Evolutionary conservation across 495 filamentous ascomycete genomes (phyloP).

Genomic region (Aspergillus biplanus): DNA sequence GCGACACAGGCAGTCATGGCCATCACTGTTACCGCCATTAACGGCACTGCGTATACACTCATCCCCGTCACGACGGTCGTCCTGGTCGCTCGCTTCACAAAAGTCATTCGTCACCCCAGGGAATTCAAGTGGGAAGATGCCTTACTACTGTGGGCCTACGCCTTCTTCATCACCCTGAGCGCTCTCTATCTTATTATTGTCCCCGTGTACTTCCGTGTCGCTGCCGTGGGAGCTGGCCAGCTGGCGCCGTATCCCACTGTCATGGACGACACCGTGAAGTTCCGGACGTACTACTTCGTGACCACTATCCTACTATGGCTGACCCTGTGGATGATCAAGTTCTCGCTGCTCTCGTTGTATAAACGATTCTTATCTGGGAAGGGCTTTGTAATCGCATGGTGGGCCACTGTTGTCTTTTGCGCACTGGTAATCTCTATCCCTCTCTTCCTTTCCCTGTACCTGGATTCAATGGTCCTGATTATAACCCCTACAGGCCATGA

Average conservation of each 20-base stretch:
- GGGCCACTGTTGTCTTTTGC: conserved; percentile 40
- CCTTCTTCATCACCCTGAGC: conserved; percentile 36
- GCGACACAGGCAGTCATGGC: neutral
- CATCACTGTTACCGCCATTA: neutral
- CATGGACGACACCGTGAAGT: conserved; percentile 26
- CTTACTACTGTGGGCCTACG: conserved; percentile 32
- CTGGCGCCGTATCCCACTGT: conserved; percentile 27
- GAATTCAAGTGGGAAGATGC: conserved; percentile 30
- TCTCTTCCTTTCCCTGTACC: neutral
- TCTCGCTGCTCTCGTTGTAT: conserved; percentile 49
- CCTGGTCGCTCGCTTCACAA: conserved; percentile 25
- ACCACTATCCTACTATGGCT: conserved; percentile 49
- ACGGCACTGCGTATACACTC: neutral
- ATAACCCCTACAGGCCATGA: conserved; percentile 28
- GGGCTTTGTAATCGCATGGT: conserved; percentile 35
- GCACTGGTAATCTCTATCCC: conserved; percentile 32
- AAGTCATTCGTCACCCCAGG: conserved; percentile 4
- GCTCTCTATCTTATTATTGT: conserved; percentile 41
- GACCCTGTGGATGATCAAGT: conserved; percentile 51
- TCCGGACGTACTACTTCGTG: conserved; percentile 46
- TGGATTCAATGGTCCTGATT: neutral
- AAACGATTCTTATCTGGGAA: conserved; percentile 38
- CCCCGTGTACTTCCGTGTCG: conserved; percentile 33
- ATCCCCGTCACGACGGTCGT: conserved; percentile 18
- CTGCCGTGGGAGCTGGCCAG: conserved; percentile 10